Conservation (phyloP, 169 alveolate species). For the Cryptosporidium bovis region DNA sequence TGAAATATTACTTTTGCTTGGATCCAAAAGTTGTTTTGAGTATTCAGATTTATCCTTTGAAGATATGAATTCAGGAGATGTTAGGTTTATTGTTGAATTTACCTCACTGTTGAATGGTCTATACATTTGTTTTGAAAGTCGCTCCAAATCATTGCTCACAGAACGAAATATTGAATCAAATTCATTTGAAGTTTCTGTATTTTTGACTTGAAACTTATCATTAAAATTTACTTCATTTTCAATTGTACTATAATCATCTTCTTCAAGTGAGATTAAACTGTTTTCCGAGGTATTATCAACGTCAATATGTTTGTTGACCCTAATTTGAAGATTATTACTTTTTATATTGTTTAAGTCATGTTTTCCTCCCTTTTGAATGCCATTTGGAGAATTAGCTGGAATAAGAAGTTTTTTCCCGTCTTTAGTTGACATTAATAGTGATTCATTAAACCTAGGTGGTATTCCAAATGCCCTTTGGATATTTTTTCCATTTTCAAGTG, state of each 20-base stretch:
- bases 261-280: background rate
- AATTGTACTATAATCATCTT: background rate
- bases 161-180: slow-evolving; percentile 55
- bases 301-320: background rate
- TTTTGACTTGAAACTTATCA: background rate
- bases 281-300: background rate
- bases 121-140: slow-evolving; percentile 49
- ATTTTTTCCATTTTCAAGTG: slow-evolving; percentile 7
- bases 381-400: slow-evolving; percentile 51
- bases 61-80: slow-evolving; percentile 26
- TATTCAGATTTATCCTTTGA: background rate
- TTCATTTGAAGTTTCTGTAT: slow-evolving; percentile 10
- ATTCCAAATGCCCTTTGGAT: slow-evolving; percentile 62
- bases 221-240: background rate
- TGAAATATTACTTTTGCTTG: too few species aligned
- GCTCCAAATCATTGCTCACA: slow-evolving; percentile 56
- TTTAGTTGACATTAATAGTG: slow-evolving; percentile 23
- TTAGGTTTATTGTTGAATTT: slow-evolving; percentile 5
- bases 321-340: background rate
- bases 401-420: slow-evolving; percentile 52
- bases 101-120: slow-evolving; percentile 1
- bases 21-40: too few species aligned
- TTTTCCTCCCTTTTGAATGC: background rate
- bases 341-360: background rate
- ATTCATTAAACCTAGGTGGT: slow-evolving; percentile 69